Evolutionary conservation across 371 early-diverging fungal genomes (phyloP), one percentile per base, ranked within the genome.

Genomic region (Mycotypha africana): DNA sequence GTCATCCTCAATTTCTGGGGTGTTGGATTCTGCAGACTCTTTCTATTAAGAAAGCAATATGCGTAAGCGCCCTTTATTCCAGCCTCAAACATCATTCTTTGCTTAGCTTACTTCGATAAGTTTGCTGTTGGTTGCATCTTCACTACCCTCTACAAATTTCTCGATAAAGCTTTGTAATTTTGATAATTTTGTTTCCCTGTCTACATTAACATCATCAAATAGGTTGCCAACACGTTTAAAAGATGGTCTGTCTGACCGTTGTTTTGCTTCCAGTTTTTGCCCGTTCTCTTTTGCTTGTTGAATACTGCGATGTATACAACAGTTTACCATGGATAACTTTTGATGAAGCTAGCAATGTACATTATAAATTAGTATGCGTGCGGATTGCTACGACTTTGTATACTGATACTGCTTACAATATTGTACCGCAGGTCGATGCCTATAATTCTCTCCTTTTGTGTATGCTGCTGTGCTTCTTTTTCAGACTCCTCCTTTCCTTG

Each of bases 291-390:
- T n/a, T n/a, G n/a, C n/a, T n/a, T n/a, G n/a, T n/a, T 59, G 51
- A 24, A 67, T 46, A 19, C 74, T 67, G 24, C 87, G 76, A n/a
- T 67, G 56, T 26, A 86, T 78, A 60, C 93, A 93, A 53, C 86
- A 91, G 51, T 93, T 92, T 31, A 95, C 56, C 93, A 95, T 91
- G 38, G 85, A 79, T n/a, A 95, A 60, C 46, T 95, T 95, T 73
- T 94, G 95, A 49, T 91, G 83, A 3, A 91, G 41, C 68, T 73
- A 43, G 1, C n/a, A n/a, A n/a, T n/a, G n/a, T n/a, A n/a, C n/a
- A n/a, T n/a, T n/a, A n/a, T n/a, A n/a, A n/a, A n/a, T n/a, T n/a
- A n/a, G n/a, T n/a, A n/a, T n/a, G n/a, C n/a, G n/a, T n/a, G n/a
- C n/a, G n/a, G n/a, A n/a, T 28, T 28, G 6, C 12, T 8, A 12